phyloP scores from a whole-genome alignment of 768 basidiomycete species.

The Psilocybe sp. region DNA sequence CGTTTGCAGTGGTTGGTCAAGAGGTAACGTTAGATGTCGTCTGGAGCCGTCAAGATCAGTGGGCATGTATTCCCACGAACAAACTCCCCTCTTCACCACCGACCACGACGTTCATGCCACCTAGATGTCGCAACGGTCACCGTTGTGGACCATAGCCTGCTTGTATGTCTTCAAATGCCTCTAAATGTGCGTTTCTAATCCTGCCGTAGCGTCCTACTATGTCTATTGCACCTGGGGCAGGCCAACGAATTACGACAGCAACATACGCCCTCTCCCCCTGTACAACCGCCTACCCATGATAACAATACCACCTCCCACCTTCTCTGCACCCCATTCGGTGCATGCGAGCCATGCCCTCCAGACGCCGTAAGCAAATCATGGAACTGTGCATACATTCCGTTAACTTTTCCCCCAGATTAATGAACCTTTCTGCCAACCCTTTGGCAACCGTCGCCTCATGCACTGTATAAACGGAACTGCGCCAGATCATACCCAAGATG shows the following conservation, averaged over 20 bases:
- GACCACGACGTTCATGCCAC: slow-evolving; percentile 30
- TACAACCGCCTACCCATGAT: slow-evolving; percentile 10
- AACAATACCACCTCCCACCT: slow-evolving; percentile 26
- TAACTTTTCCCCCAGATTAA: slow-evolving; percentile 47
- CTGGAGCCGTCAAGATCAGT: neutral
- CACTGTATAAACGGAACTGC: slow-evolving; percentile 60
- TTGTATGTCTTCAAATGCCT: slow-evolving; percentile 31
- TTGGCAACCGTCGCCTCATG: slow-evolving; percentile 87
- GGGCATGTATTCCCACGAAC: slow-evolving; percentile 16
- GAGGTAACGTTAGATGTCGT: slow-evolving; percentile 1
- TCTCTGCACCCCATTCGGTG: slow-evolving; percentile 23
- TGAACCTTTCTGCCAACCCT: slow-evolving; percentile 94
- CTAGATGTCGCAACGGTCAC: slow-evolving; percentile 30
- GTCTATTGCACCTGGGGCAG: too few relatives aligned
- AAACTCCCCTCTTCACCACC: slow-evolving; percentile 7
- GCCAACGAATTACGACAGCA: too few relatives aligned
- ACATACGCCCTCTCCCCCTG: slow-evolving; percentile 2
- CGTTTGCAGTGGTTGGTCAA: slow-evolving; percentile 3
- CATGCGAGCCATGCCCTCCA: slow-evolving; percentile 47
- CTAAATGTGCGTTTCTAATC: neutral
- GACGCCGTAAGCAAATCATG: slow-evolving; percentile 46
- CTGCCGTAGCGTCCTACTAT: neutral
- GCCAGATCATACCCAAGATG: neutral
- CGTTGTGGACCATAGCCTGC: slow-evolving; percentile 25
- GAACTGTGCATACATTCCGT: neutral